A percentile compares a stretch with the other conserved stretches of the same genome.
These are phyloP conservation scores for Phaseolus coccineus DNA, from an alignment of 331 rosid genomes.

Conservation along the genomic window DNA sequence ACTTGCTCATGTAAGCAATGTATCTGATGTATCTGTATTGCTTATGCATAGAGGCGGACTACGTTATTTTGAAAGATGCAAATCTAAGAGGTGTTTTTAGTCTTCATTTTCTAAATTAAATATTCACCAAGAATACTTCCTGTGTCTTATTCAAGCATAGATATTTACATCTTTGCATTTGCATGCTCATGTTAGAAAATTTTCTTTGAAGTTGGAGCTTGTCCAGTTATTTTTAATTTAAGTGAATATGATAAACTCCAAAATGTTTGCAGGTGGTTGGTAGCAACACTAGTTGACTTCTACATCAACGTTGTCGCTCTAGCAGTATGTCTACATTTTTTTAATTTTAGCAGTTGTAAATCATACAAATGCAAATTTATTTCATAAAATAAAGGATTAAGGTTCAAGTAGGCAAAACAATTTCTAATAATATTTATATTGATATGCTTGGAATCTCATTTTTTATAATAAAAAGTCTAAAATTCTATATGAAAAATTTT, in stretches of 20 bases:
- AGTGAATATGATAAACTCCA: constrained; percentile 38
- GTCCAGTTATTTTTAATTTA: constrained; percentile 35
- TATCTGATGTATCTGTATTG: constrained; percentile 20
- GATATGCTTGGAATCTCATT: constrained; percentile 5
- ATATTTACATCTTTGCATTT: constrained; percentile 28
- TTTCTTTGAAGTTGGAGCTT: constrained; percentile 35
- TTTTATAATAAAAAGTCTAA: background rate
- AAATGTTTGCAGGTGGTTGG: constrained; percentile 79
- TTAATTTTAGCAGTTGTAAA: constrained; percentile 35
- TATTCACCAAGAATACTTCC: constrained; percentile 17
- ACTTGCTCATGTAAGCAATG: background rate
- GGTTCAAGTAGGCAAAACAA: constrained; percentile 24
- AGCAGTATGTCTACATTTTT: constrained; percentile 61
- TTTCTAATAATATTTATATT: background rate
- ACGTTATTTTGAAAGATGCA: constrained; percentile 24
- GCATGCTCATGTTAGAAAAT: constrained; percentile 16
- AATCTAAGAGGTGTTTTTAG: background rate
- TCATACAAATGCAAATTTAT: constrained; percentile 23
- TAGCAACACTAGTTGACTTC: constrained; percentile 81
- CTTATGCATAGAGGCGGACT: constrained; percentile 22
- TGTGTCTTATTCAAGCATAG: constrained; percentile 16
- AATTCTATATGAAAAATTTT: background rate
- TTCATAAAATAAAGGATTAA: constrained; percentile 4
- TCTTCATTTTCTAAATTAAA: constrained; percentile 33
- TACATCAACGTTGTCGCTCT: constrained; percentile 71